phyloP scores from a whole-genome alignment of 1,284 basidiomycete genomes.

The Earliella scabrosa region DNA sequence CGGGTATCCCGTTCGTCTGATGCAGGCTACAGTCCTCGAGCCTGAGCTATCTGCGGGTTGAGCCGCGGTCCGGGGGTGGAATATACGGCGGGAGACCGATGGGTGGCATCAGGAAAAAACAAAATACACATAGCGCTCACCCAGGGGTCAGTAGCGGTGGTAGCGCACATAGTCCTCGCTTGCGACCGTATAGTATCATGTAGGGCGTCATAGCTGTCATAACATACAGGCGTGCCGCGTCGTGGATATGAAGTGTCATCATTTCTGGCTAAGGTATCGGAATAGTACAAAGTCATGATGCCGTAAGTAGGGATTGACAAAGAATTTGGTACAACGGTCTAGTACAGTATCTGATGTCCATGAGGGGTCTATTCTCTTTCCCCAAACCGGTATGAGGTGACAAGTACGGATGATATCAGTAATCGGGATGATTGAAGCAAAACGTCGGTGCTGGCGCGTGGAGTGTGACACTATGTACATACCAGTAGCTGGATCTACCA shows the following conservation, averaged over 20 bases:
- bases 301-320: conserved; percentile 26
- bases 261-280: background rate
- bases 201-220: background rate
- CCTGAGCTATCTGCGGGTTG: no score
- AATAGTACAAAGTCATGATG: no score
- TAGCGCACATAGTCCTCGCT: background rate
- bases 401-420: conserved; percentile 16
- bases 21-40: no score
- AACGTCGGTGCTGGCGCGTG: conserved; percentile 9
- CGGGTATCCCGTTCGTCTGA: no score
- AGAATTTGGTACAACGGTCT: conserved; percentile 17
- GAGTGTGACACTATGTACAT: conserved; percentile 24
- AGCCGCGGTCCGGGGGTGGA: no score
- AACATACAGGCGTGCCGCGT: background rate
- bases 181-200: background rate
- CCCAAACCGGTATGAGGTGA: conserved; percentile 22
- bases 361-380: conserved; percentile 2
- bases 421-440: conserved; percentile 23
- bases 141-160: background rate
- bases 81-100: no score
- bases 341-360: conserved; percentile 19
- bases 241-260: background rate
- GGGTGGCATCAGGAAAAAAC: background rate
- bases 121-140: background rate
- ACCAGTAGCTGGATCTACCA: background rate